Evolutionary conservation across 208 protist species (phyloP).

Genomic region (Crithidia thermophila): DNA sequence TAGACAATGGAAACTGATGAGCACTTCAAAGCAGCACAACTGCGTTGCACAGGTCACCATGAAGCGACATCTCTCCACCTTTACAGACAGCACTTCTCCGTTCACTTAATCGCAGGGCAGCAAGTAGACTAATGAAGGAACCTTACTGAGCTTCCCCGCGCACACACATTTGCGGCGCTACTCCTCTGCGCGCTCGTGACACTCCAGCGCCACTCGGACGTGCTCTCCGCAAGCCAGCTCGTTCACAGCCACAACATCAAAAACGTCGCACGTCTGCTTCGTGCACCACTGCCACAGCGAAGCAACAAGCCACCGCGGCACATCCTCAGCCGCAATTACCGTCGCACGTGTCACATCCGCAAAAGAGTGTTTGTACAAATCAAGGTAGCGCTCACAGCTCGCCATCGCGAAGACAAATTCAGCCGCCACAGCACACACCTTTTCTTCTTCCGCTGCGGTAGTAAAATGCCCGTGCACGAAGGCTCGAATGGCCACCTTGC

Average conservation of each 20-base stretch:
- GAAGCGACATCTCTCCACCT: no score
- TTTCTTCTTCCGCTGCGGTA: neutral
- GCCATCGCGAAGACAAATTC: slow-evolving; percentile 67
- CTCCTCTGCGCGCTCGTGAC: slow-evolving; percentile 3
- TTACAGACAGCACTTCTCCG: no score
- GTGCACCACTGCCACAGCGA: slow-evolving; percentile 46
- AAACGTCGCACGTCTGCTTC: slow-evolving; percentile 6
- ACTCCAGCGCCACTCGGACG: slow-evolving; percentile 20
- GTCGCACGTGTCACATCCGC: slow-evolving; percentile 32
- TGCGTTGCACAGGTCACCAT: no score
- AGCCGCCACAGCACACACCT: neutral
- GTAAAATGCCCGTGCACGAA: neutral
- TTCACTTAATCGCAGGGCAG: no score
- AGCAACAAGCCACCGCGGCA: slow-evolving; percentile 28
- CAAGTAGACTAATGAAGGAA: neutral
- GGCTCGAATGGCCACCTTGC: neutral
- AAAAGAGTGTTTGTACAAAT: slow-evolving; percentile 16
- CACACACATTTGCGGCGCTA: neutral
- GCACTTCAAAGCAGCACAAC: no score
- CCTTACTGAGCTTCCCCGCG: neutral
- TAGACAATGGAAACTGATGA: no score
- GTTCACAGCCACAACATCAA: slow-evolving; percentile 13
- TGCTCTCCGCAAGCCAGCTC: slow-evolving; percentile 9
- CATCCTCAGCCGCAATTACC: slow-evolving; percentile 21
- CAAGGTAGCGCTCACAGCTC: slow-evolving; percentile 61